Base-by-base conservation (phyloP, 2,329 filamentous ascomycete genomes). In the Cadophora luteo-olivacea region DNA sequence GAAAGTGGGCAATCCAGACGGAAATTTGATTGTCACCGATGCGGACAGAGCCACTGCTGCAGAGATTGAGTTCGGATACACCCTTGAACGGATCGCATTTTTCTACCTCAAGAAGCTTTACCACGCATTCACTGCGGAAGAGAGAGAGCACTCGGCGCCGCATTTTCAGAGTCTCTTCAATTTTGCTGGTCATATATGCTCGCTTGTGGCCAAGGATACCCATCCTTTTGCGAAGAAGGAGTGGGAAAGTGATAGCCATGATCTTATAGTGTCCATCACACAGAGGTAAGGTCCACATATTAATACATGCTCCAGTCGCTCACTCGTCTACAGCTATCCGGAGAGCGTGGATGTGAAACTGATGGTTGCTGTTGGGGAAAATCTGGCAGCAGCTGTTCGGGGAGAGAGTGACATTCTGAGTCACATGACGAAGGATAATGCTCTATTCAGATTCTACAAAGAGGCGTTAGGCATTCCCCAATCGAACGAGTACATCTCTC, bases 191-290 rank as follows among this genome's bases (percentile, higher is more conserved):
- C 57, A 60, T 60, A 60, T 60, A 6, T 41, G 33, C 33, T 41
- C 33, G 12, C 57, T 41, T 41, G 57, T 60, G 7, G 4, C 33
- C 11, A 5, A 41, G 33, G 38, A 24, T 24, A 60, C 41, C 36
- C 57, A 60, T 11, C 33, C 33, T 41, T 60, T 60, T n/a, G 33
- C 33, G 3, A 41, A 60, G 48, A 64, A 64, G 32, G 61, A 54
- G 11, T 64, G 61, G 61, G n/a, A 36, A 24, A 24, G 25, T 52
- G 61, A 64, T 54, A 64, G 29, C 1, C 29, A 52, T 54, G 61
- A 64, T 25, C 32, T n/a, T 1, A 58, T 58, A 9, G 7, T 36
- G 32, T 8, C 55, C 6, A 58, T 58, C 24, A 1, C 55, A 38
- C 14, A 58, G 12, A 58, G 55, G 55, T 58, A 41, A 58, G 4